These are phyloP conservation scores for Starmera caribaea DNA, from an alignment of 805 yeast species.

Conservation along the genomic window DNA sequence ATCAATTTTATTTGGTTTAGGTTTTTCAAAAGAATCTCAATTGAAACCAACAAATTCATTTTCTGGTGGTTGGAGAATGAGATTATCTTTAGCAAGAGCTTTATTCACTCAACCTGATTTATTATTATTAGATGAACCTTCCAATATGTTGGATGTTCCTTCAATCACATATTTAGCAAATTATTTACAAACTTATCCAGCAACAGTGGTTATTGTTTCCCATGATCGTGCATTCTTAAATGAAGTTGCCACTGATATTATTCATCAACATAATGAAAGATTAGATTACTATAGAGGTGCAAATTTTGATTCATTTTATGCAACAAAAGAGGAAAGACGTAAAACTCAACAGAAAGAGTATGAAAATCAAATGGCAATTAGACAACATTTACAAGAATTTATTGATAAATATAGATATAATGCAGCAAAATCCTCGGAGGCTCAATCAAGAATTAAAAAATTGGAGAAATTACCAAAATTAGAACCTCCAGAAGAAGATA, in stretches of 20 bases:
- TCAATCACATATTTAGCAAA: conserved; percentile 89
- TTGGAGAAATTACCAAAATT: conserved; percentile 87
- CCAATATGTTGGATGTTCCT: conserved; percentile 99
- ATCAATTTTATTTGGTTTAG: conserved; percentile 82
- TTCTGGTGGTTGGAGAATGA: conserved; percentile 99
- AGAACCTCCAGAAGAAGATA: conserved; percentile 93
- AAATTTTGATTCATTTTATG: conserved; percentile 85
- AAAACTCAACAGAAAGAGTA: conserved; percentile 91
- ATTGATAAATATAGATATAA: conserved; percentile 95
- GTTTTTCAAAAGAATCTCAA: conserved; percentile 87
- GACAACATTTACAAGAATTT: conserved; percentile 88
- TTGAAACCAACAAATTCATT: conserved; percentile 75
- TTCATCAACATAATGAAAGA: conserved; percentile 95
- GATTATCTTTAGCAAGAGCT: conserved; percentile 96
- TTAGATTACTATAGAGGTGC: conserved; percentile 92
- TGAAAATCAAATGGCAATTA: conserved; percentile 93
- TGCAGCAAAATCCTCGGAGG: conserved; percentile 96
- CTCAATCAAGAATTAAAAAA: conserved; percentile 95
- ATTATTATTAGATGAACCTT: conserved; percentile 92
- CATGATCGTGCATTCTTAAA: conserved; percentile 96
- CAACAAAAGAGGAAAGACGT: conserved; percentile 90
- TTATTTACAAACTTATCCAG: conserved; percentile 81
- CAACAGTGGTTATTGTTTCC: conserved; percentile 91
- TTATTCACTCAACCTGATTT: conserved; percentile 95
- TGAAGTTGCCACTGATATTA: conserved; percentile 97